Evolutionary conservation across 2,329 filamentous ascomycete genomes (phyloP).

Genomic region (Truncatella angustata): DNA sequence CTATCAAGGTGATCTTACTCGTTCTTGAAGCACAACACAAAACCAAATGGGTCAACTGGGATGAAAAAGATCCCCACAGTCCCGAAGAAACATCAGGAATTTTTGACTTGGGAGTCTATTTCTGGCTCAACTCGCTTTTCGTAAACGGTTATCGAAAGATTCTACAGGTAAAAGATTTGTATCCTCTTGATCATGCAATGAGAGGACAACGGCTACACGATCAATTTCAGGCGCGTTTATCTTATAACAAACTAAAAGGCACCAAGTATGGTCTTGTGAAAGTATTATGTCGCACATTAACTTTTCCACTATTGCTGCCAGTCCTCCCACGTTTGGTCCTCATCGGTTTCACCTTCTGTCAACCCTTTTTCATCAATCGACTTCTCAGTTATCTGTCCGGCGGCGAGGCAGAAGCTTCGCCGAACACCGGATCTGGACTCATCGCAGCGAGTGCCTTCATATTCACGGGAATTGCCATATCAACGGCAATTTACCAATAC

Average conservation of each 20-base stretch:
- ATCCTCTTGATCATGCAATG: conserved; percentile 26
- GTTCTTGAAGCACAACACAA: conserved; percentile 21
- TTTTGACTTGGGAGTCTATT: conserved; percentile 32
- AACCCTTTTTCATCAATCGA: conserved; percentile 41
- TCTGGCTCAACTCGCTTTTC: conserved; percentile 34
- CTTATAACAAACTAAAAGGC: conserved; percentile 9
- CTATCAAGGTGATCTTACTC: conserved; percentile 18
- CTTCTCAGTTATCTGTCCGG: conserved; percentile 32
- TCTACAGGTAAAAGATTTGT: conserved; percentile 31
- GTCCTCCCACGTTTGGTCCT: conserved; percentile 29
- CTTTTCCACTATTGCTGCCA: conserved; percentile 20
- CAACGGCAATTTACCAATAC: conserved; percentile 5
- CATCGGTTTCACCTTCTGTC: conserved; percentile 39
- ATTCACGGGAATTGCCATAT: conserved; percentile 5
- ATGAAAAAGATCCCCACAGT: conserved; percentile 16
- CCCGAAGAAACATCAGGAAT: conserved; percentile 35
- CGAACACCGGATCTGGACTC: conserved; percentile 13
- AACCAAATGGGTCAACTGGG: conserved; percentile 13
- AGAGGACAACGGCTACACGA: conserved; percentile 15
- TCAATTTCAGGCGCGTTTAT: conserved; percentile 15
- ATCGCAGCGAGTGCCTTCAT: conserved; percentile 9
- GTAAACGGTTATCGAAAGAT: conserved; percentile 32
- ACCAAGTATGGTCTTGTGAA: conserved; percentile 14
- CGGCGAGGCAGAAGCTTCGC: neutral
- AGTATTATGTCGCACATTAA: conserved; percentile 17